Conservation (phyloP, 495 filamentous ascomycete genomes). For the Penicillium bialowiezense region DNA sequence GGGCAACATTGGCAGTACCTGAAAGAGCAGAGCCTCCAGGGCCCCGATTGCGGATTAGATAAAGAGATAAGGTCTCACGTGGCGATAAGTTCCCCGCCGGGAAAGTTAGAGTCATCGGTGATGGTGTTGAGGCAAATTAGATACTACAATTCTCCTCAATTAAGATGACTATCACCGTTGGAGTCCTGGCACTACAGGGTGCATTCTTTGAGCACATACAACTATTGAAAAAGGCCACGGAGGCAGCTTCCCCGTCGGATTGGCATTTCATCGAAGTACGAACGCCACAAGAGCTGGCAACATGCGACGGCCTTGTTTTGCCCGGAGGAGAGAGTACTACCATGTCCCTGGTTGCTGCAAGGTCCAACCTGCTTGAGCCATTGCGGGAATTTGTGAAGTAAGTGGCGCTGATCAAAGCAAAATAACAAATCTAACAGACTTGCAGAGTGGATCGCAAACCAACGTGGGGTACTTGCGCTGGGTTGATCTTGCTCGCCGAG, state of each 20-base stretch:
- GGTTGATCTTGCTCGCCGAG: conserved; percentile 87
- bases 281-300: conserved; percentile 63
- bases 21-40: too few species aligned
- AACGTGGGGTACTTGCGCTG: conserved; percentile 95
- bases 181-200: conserved; percentile 89
- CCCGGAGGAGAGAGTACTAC: conserved; percentile 95
- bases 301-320: conserved; percentile 81
- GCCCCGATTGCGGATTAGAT: too few species aligned
- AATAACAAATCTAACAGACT: conserved; percentile 18
- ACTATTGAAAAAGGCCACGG: conserved; percentile 66
- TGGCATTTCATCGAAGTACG: conserved; percentile 78
- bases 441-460: conserved; percentile 61
- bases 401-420: conserved; percentile 22
- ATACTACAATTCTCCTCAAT: conserved; percentile 2
- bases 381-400: conserved; percentile 93
- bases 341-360: conserved; percentile 81
- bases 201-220: conserved; percentile 87
- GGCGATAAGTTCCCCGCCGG: conserved; percentile 27
- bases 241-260: conserved; percentile 22
- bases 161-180: conserved; percentile 59
- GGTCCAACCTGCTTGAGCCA: conserved; percentile 77
- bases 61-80: conserved; percentile 11
- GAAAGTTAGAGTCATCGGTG: conserved; percentile 26
- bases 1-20: too few species aligned
- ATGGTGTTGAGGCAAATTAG: not conserved